Conservation (phyloP, 257 asterid species). For the Przewalskia tangutica region DNA sequence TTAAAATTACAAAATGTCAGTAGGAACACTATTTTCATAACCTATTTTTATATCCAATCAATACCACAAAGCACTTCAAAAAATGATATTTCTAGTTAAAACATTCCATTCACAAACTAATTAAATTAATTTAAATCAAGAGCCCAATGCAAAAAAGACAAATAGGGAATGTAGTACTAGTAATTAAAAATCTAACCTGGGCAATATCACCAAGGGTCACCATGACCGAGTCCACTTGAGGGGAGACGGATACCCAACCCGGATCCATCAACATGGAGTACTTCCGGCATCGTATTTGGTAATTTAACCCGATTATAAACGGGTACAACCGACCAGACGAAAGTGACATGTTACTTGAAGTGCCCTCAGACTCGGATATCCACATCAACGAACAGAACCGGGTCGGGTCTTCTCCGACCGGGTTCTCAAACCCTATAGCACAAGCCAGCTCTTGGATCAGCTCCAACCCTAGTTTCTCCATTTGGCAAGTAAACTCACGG, state of each 20-base stretch:
- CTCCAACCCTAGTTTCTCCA: slow-evolving; percentile 48
- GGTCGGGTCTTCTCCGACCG: slow-evolving; percentile 20
- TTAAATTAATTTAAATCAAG: background rate
- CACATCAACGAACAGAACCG: slow-evolving; percentile 39
- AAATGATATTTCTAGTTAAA: background rate
- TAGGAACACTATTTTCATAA: background rate
- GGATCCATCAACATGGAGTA: slow-evolving; percentile 44
- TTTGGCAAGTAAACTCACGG: slow-evolving; percentile 33
- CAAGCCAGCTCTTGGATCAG: slow-evolving; percentile 37
- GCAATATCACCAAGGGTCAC: slow-evolving; percentile 74
- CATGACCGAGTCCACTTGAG: slow-evolving; percentile 39
- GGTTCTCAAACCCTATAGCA: slow-evolving; percentile 45
- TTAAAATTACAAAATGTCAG: background rate
- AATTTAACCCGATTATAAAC: slow-evolving; percentile 47
- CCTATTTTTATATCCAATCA: background rate
- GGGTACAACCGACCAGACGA: slow-evolving; percentile 61
- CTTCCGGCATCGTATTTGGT: slow-evolving; percentile 27
- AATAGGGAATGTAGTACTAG: background rate
- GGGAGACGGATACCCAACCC: slow-evolving; percentile 49
- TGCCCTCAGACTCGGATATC: slow-evolving; percentile 41
- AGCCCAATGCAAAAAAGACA: background rate
- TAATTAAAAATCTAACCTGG: slow-evolving; percentile 30
- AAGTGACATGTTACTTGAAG: background rate
- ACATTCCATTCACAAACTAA: background rate
- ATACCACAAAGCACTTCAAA: too few relatives aligned